Evolutionary conservation across 2,329 filamentous ascomycete species (phyloP).

Genomic region (Harringtonia lauricola): DNA sequence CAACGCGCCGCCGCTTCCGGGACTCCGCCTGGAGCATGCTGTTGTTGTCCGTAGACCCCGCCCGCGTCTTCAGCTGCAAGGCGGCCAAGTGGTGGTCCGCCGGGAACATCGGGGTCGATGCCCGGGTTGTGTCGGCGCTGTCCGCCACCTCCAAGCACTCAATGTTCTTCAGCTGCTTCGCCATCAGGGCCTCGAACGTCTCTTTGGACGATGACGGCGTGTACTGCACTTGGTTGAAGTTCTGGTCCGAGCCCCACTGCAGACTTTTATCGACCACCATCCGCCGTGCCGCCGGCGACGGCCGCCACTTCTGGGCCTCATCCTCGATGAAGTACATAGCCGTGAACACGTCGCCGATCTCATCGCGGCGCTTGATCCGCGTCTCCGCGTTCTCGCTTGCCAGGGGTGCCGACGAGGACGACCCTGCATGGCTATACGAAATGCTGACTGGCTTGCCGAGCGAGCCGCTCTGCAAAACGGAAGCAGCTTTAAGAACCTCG

Average conservation of each 20-base stretch:
- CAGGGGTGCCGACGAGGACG: too few relatives aligned
- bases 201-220: conserved; percentile 44
- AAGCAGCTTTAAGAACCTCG: conserved; percentile 49
- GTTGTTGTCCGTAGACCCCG: conserved; percentile 13
- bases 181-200: conserved; percentile 44
- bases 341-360: not conserved
- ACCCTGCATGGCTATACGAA: too few relatives aligned
- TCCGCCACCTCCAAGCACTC: conserved; percentile 44
- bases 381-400: too few relatives aligned
- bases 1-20: conserved; percentile 43
- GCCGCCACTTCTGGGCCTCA: not conserved
- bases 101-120: too few relatives aligned
- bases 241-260: conserved; percentile 51
- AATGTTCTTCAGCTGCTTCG: conserved; percentile 43
- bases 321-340: not conserved
- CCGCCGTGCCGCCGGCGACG: not conserved
- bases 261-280: conserved; percentile 8
- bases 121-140: conserved; percentile 48
- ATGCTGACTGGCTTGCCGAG: too few relatives aligned
- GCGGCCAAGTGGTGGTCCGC: too few relatives aligned
- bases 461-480: conserved; percentile 34
- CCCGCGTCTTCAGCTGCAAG: conserved; percentile 15
- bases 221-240: conserved; percentile 44
- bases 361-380: too few relatives aligned
- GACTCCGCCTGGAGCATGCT: too few relatives aligned